Base-by-base conservation (phyloP, 805 yeast species). In the Saccharomycopsis sp. region DNA sequence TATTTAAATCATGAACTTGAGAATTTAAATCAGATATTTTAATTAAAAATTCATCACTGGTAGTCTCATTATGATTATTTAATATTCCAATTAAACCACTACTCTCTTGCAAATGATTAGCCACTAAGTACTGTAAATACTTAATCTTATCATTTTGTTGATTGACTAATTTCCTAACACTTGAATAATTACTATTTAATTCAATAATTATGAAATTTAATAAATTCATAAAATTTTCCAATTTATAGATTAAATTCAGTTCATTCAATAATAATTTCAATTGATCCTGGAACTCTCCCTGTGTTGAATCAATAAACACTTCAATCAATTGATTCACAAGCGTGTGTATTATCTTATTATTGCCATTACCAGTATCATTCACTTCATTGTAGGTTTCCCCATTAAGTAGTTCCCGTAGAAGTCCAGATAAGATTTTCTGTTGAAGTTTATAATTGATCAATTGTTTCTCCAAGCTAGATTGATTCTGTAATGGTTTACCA, bases 381-480 rank as follows among this genome's bases (percentile, higher is more conserved):
- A 21, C 39, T 16, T 41, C 31, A 6, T 41, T 45, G 17, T 21
- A 8, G 24, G 26, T 27, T 22, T 40, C 44, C 16, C 46, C 43
- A 36, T 17, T 29, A 16, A 45, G 28, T n/a, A 45, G 37, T 23
- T 45, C 36, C 3, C 49, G 37, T 13, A 45, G 24, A 13, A 45
- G 27, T 29, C 41, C 45, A n/a, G 41, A 38, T 8, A 45, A 23
- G 4, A 41, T 27, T 28, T 41, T 45, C 11, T 45, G 45, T 20
- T 41, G 45, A 11, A 45, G 38, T 27, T 45, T 45, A 40, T 45
- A 45, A 24, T 41, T 45, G 13, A 41, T 29, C 16, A 45, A 23
- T 34, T 45, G 45, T 28, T 45, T 45, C 39, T 45, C 38, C 7
- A 45, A 22, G 26, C 16, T 33, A 11, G n/a, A 7, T 24, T 14